Evolutionary conservation across 164 flowering plant species (phyloP).

Genomic region (Stephania cephalantha): DNA sequence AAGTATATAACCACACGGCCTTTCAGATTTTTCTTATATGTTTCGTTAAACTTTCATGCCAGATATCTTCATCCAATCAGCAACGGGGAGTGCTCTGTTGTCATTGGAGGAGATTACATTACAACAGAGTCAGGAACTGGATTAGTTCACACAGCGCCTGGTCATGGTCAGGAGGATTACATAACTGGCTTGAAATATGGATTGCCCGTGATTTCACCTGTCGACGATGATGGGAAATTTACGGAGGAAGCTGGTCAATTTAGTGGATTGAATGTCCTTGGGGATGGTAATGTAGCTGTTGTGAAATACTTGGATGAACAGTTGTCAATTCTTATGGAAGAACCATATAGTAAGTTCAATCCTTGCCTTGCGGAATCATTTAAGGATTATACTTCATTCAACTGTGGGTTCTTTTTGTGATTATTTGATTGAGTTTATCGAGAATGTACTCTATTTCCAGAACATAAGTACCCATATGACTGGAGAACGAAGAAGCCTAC

Average conservation of each 20-base stretch:
- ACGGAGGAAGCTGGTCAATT: constrained; percentile 92
- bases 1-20: not conserved
- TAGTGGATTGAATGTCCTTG: constrained; percentile 88
- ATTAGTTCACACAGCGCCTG: constrained; percentile 97
- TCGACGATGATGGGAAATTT: constrained; percentile 87
- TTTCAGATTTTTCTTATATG: not conserved
- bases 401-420: not conserved
- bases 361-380: constrained; percentile 7
- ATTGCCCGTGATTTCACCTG: constrained; percentile 78
- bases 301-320: constrained; percentile 65
- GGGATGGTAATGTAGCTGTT: constrained; percentile 82
- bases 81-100: constrained; percentile 75
- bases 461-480: constrained; percentile 96
- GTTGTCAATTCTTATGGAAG: constrained; percentile 64
- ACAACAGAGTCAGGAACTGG: constrained; percentile 99
- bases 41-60: constrained; percentile 10
- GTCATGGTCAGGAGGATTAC: constrained; percentile 97
- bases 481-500: constrained; percentile 99
- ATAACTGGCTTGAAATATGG: constrained; percentile 83
- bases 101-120: constrained; percentile 89
- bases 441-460: constrained; percentile 31
- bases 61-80: constrained; percentile 83
- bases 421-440: constrained; percentile 2
- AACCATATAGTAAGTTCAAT: constrained; percentile 69
- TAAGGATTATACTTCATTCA: not conserved